Evolutionary conservation across 2,329 filamentous ascomycete genomes (phyloP).

Genomic region (Fusarium mundagurra): DNA sequence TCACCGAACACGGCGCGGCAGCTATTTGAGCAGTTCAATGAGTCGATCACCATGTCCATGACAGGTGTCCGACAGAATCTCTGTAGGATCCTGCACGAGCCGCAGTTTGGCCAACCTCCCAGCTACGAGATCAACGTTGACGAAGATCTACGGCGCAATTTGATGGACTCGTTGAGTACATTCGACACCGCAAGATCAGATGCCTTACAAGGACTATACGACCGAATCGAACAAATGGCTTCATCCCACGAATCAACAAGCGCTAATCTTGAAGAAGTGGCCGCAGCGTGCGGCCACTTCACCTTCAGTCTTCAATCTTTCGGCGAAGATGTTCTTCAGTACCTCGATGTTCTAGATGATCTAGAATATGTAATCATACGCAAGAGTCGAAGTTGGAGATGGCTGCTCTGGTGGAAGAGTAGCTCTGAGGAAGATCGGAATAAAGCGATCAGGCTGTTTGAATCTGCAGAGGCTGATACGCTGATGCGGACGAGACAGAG

Average conservation of each 20-base stretch:
- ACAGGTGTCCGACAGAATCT: constrained; percentile 17
- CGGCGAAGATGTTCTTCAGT: constrained; percentile 85
- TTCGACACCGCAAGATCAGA: constrained; percentile 93
- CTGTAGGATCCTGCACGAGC: constrained; percentile 36
- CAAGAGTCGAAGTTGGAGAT: constrained; percentile 76
- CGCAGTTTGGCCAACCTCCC: constrained; percentile 44
- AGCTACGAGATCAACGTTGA: constrained; percentile 63
- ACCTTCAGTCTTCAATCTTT: constrained; percentile 91
- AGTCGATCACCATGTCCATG: constrained; percentile 30
- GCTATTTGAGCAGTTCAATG: constrained; percentile 29
- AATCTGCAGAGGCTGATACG: constrained; percentile 44
- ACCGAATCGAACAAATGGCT: constrained; percentile 72
- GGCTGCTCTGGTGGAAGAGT: constrained; percentile 79
- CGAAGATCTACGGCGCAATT: constrained; percentile 83
- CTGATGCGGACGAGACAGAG: constrained; percentile 22
- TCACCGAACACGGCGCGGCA: constrained; percentile 10
- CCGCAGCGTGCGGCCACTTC: constrained; percentile 95
- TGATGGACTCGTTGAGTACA: constrained; percentile 86
- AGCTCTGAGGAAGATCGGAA: constrained; percentile 1
- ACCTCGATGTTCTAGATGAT: constrained; percentile 85
- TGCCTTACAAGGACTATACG: constrained; percentile 82
- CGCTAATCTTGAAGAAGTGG: constrained; percentile 92
- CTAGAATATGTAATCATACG: constrained; percentile 76
- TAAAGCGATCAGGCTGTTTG: constrained; percentile 49
- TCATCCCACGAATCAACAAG: constrained; percentile 68